Conservation (phyloP, 1,284 basidiomycete species). For the Cystobasidium sp. region DNA sequence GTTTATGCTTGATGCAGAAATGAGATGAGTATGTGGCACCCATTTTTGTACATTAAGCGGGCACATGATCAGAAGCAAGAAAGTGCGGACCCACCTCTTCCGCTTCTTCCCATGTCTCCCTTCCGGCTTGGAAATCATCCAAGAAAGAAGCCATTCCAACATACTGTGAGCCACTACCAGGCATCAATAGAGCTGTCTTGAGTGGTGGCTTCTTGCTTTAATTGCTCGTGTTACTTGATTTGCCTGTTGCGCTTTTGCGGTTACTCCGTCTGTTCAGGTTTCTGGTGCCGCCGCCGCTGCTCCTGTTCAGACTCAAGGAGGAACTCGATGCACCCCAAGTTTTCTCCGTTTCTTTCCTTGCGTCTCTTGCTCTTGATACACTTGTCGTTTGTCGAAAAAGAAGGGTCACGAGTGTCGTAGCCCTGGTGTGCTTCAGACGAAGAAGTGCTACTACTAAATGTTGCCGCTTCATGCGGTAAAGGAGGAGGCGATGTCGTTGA, state of each 20-base stretch:
- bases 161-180: constrained; percentile 54
- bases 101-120: constrained; percentile 53
- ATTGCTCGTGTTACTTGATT: not conserved
- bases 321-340: constrained; percentile 19
- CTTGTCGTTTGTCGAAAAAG: not conserved
- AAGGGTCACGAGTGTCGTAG: not conserved
- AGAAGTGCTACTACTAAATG: not conserved
- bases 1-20: not conserved
- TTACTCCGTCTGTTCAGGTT: not conserved
- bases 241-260: not conserved
- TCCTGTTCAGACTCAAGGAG: not conserved
- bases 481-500: not conserved
- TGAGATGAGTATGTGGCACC: not conserved
- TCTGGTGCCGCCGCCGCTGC: not conserved
- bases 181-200: constrained; percentile 50
- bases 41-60: no score
- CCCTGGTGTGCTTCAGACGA: not conserved
- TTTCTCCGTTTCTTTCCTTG: constrained; percentile 27
- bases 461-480: not conserved
- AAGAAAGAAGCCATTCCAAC: constrained; percentile 50
- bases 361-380: constrained; percentile 19
- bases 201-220: not conserved
- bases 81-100: constrained; percentile 46
- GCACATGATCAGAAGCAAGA: no score
- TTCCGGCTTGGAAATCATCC: constrained; percentile 47